These are phyloP conservation scores for Coniochaeta sp. DNA, from an alignment of 2,329 filamentous ascomycete species.

Conservation along the genomic window DNA sequence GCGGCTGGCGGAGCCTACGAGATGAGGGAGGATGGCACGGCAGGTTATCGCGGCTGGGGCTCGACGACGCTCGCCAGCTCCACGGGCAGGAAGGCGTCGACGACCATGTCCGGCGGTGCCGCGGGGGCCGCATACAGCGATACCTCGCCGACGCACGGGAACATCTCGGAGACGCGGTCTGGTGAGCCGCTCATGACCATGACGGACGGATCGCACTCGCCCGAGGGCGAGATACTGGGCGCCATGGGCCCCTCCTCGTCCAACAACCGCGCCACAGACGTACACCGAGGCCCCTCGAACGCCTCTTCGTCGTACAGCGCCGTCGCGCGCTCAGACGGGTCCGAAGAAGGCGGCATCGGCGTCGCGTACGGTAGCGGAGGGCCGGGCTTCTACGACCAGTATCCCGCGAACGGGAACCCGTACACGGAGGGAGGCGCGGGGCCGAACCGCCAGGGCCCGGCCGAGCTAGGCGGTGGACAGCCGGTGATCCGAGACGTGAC, in stretches of 20 bases:
- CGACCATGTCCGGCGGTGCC: slow-evolving; percentile 73
- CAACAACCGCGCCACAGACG: slow-evolving; percentile 58
- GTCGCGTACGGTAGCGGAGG: slow-evolving; percentile 36
- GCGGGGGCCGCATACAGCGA: slow-evolving; percentile 51
- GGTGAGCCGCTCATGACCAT: slow-evolving; percentile 52
- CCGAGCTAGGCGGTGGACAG: slow-evolving; percentile 42
- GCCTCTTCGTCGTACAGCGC: slow-evolving; percentile 94
- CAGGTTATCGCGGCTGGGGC: slow-evolving; percentile 93
- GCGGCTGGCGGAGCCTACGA: slow-evolving; percentile 42
- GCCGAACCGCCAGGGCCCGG: slow-evolving; percentile 23
- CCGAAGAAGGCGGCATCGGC: slow-evolving; percentile 42
- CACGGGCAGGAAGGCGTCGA: slow-evolving; percentile 77
- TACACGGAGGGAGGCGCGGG: slow-evolving; percentile 35
- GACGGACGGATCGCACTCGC: slow-evolving; percentile 41
- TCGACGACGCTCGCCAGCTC: slow-evolving; percentile 62
- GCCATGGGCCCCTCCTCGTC: slow-evolving; percentile 69
- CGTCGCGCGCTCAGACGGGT: slow-evolving; percentile 65
- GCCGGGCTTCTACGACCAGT: slow-evolving; percentile 51
- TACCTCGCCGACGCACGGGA: slow-evolving; percentile 58
- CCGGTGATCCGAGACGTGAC: slow-evolving; percentile 91
- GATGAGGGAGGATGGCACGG: slow-evolving; percentile 69
- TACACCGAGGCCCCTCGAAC: slow-evolving; percentile 86
- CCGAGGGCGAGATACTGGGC: slow-evolving; percentile 77
- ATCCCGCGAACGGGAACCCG: slow-evolving; percentile 44
- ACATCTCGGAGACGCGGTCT: slow-evolving; percentile 61